These are phyloP conservation scores for Amniculicola lignicola DNA, from an alignment of 495 filamentous ascomycete species.

Conservation along the genomic window DNA sequence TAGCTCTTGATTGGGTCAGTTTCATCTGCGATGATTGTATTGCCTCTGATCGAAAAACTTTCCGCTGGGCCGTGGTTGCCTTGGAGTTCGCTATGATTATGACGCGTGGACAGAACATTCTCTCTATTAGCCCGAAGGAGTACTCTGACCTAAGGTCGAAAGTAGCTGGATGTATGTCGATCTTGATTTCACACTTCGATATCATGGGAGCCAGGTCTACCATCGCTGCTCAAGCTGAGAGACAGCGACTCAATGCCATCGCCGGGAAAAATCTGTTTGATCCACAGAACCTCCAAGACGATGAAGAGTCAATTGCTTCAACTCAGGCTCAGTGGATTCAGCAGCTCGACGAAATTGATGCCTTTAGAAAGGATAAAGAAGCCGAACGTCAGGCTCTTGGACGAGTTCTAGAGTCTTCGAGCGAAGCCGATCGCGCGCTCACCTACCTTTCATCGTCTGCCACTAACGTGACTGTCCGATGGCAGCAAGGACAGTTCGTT, in stretches of 20 bases:
- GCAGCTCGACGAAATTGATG: conserved; percentile 72
- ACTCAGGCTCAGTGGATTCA: conserved; percentile 69
- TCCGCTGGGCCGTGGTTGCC: conserved; percentile 92
- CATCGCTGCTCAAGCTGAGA: conserved; percentile 87
- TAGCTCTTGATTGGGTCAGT: conserved; percentile 94
- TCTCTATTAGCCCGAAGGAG: conserved; percentile 80
- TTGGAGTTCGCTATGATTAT: conserved; percentile 97
- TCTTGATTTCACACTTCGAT: conserved; percentile 97
- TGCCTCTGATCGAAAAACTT: conserved; percentile 90
- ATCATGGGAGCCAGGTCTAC: conserved; percentile 96
- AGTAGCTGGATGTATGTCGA: conserved; percentile 94
- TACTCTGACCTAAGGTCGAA: conserved; percentile 78
- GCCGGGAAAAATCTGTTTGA: conserved; percentile 72
- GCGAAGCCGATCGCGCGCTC: conserved; percentile 90
- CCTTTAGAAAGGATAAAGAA: conserved; percentile 69
- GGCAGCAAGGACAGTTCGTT: conserved; percentile 97
- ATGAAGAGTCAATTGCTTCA: conserved; percentile 74
- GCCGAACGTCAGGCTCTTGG: conserved; percentile 88
- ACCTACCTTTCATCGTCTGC: conserved; percentile 90
- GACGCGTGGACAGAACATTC: conserved; percentile 85
- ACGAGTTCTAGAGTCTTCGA: conserved; percentile 85
- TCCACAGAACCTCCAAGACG: conserved; percentile 71
- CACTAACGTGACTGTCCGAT: conserved; percentile 89
- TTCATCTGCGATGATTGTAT: conserved; percentile 98
- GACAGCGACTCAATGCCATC: conserved; percentile 72